These are phyloP conservation scores for Fusarium gaditjirri DNA, from an alignment of 2,329 filamentous ascomycete species.

Conservation along the genomic window DNA sequence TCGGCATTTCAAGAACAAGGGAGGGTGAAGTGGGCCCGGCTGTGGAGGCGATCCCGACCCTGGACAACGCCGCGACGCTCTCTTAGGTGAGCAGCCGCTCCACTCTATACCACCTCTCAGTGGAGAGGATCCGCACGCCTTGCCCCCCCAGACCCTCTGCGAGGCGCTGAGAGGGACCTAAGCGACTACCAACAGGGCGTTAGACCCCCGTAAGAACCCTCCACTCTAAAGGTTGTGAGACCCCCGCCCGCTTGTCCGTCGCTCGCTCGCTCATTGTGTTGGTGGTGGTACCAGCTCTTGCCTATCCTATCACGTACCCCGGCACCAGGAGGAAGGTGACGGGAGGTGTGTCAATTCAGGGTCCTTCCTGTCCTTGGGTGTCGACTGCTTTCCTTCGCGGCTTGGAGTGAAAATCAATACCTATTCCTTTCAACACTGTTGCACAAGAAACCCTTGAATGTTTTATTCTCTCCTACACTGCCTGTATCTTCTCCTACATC, in stretches of 20 bases:
- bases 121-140: constrained; percentile 7
- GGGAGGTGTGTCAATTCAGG: constrained; percentile 42
- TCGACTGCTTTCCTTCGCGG: constrained; percentile 14
- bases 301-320: constrained; percentile 3
- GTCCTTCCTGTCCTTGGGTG: constrained; percentile 20
- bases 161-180: constrained; percentile 16
- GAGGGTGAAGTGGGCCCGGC: constrained; percentile 34
- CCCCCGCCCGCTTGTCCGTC: constrained; percentile 29
- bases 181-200: constrained; percentile 17
- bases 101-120: constrained; percentile 19
- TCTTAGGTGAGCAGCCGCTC: constrained; percentile 13
- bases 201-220: constrained; percentile 20
- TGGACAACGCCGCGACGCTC: constrained; percentile 15
- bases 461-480: constrained; percentile 1
- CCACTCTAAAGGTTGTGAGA: constrained; percentile 3
- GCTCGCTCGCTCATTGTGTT: not conserved
- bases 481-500: not conserved
- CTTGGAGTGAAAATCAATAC: constrained; percentile 29
- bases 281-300: constrained; percentile 1
- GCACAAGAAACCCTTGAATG: constrained; percentile 24
- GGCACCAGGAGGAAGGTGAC: constrained; percentile 24
- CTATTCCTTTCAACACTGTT: constrained; percentile 28
- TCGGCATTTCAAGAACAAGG: constrained; percentile 39
- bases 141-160: constrained; percentile 15
- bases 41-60: constrained; percentile 40